Base-by-base conservation (phyloP, 2,329 filamentous ascomycete species). In the Trichocomaceae sp. region DNA sequence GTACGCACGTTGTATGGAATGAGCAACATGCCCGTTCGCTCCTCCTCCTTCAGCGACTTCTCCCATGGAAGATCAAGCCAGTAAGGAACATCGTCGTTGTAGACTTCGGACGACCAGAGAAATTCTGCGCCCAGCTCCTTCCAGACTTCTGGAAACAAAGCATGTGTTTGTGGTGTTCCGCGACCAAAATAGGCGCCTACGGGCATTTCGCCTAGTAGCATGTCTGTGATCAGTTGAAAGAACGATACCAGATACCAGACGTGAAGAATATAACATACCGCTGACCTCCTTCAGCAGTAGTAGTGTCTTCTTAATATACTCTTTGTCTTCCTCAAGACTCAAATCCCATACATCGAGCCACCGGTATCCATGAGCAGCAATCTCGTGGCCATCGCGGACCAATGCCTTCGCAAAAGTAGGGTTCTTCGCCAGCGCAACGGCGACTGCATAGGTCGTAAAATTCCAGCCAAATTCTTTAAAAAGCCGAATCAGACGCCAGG, bases 1-100 rank as follows among this genome's bases (percentile, higher is more conserved):
- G n/a, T n/a, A 45, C 42, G 19, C 17, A 45, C 42, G 33, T 26
- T 72, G 62, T 81, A 81, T 4, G 77, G 78, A n/a, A 81, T 66
- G 74, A 81, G 80, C 2, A 82, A 64, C 57, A 77, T 72, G 17
- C 79, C 78, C 58, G 79, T 66, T 22, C 66, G 64, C 47, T 74
- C 62, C 6, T 37, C 33, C n/a, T 37, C 33, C 33, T 37, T 37
- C 33, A 61, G 67, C 10, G 71, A 64, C 6, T 72, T 67, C 64
- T 82, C 79, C 29, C 72, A 67, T 0, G 78, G 77, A 1, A 81
- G 64, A 60, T 81, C 79, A 4, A 76, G 69, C 79, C 78, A 81
- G 63, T 81, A 81, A 0, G 79, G 79, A 5, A 81, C 66, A 55
- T 82, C 79, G 55, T 82, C 79, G 13, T 77, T 77, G 56, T 81